phyloP scores from a whole-genome alignment of 2,329 filamentous ascomycete genomes.

The Thielaviopsis populi region DNA sequence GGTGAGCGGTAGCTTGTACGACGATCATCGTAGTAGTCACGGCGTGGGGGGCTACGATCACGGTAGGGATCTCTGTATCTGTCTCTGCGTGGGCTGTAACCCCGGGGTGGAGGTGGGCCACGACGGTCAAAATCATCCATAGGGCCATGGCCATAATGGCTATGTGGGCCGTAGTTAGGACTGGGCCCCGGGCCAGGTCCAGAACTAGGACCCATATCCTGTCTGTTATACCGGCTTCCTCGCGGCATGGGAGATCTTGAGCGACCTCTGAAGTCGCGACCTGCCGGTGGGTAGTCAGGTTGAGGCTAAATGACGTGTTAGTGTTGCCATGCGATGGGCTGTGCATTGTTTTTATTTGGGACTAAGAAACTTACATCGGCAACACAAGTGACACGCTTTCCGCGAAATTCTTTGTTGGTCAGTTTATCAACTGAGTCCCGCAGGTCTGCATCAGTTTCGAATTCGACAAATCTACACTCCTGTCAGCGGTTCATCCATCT shows the following conservation, averaged over 20 bases:
- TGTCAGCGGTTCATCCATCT: background rate
- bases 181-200: background rate
- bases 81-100: constrained; percentile 66
- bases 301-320: constrained; percentile 43
- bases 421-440: constrained; percentile 90
- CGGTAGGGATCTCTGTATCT: constrained; percentile 61
- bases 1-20: constrained; percentile 64
- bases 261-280: constrained; percentile 49
- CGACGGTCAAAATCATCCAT: constrained; percentile 73
- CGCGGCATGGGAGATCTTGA: constrained; percentile 60
- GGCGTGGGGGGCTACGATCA: constrained; percentile 69
- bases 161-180: constrained; percentile 1
- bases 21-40: constrained; percentile 76
- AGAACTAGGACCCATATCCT: constrained; percentile 2
- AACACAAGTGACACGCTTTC: constrained; percentile 67
- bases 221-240: constrained; percentile 26
- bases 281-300: constrained; percentile 41
- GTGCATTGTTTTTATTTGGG: background rate
- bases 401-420: constrained; percentile 85
- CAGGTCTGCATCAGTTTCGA: constrained; percentile 81
- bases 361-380: constrained; percentile 55
- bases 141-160: background rate
- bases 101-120: constrained; percentile 44
- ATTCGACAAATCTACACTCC: constrained; percentile 73
- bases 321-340: too few relatives aligned